These are phyloP conservation scores for Boletellus ananas DNA, from an alignment of 768 basidiomycete genomes.

Conservation along the genomic window DNA sequence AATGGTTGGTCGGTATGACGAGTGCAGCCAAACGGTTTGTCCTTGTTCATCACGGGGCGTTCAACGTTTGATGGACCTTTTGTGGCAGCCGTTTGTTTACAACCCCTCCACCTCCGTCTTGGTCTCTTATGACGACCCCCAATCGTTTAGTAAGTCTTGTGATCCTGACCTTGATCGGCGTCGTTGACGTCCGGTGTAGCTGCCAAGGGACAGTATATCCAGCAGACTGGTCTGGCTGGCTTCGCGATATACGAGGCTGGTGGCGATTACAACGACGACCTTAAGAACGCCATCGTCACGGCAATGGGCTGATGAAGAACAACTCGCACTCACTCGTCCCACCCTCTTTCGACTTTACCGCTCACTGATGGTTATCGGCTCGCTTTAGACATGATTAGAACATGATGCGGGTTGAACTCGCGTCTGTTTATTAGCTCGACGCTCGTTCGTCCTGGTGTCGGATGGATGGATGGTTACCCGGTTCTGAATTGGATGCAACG, in stretches of 20 bases:
- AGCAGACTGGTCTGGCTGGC: conserved; percentile 32
- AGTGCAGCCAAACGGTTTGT: conserved; percentile 73
- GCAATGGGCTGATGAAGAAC: conserved; percentile 22
- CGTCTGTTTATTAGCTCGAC: background rate
- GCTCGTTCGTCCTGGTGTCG: conserved; percentile 15
- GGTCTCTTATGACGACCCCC: conserved; percentile 63
- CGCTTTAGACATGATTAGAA: conserved; percentile 8
- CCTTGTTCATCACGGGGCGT: background rate
- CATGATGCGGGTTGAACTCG: conserved; percentile 8
- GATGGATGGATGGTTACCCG: background rate
- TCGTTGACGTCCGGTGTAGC: conserved; percentile 22
- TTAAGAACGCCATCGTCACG: conserved; percentile 31
- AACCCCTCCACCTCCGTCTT: conserved; percentile 48
- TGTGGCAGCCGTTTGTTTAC: conserved; percentile 62
- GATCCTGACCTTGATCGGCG: background rate
- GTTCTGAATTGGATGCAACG: background rate
- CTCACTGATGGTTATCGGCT: conserved; percentile 20
- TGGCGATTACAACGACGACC: conserved; percentile 38
- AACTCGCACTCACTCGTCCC: conserved; percentile 3
- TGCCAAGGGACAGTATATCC: conserved; percentile 42
- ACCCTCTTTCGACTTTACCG: conserved; percentile 9
- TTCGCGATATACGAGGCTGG: conserved; percentile 46
- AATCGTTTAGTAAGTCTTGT: conserved; percentile 48
- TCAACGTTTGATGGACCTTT: background rate
- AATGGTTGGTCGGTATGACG: conserved; percentile 53